phyloP scores from a whole-genome alignment of 805 yeast genomes.

The Candida glaebosa region DNA sequence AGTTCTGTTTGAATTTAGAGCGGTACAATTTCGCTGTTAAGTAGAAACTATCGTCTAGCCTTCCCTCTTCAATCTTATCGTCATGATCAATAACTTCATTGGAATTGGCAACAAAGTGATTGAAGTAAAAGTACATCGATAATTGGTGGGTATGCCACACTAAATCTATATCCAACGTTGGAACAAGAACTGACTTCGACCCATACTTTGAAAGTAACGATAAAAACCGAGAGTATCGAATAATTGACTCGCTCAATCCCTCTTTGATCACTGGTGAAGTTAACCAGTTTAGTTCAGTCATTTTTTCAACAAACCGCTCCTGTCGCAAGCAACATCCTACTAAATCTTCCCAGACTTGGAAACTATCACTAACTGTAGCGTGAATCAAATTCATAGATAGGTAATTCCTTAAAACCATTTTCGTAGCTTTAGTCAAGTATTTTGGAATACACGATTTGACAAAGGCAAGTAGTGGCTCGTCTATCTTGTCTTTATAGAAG shows the following conservation, averaged over 20 bases:
- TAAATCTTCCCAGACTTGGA: slow-evolving; percentile 8
- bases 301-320: slow-evolving; percentile 10
- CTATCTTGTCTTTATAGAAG: slow-evolving; percentile 10
- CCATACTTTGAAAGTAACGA: not conserved
- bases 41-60: slow-evolving; percentile 14
- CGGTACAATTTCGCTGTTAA: slow-evolving; percentile 15
- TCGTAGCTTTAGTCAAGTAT: slow-evolving; percentile 2
- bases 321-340: slow-evolving; percentile 11
- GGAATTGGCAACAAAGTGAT: not conserved
- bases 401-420: slow-evolving; percentile 6
- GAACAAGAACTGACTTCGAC: slow-evolving; percentile 7
- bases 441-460: not conserved
- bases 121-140: slow-evolving; percentile 4
- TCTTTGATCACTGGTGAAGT: slow-evolving; percentile 5
- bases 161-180: slow-evolving; percentile 11
- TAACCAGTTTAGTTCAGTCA: slow-evolving; percentile 10
- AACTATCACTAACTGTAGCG: slow-evolving; percentile 4
- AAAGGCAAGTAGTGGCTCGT: not conserved
- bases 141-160: slow-evolving; percentile 12
- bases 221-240: slow-evolving; percentile 6
- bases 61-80: slow-evolving; percentile 20
- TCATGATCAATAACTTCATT: slow-evolving; percentile 18
- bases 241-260: slow-evolving; percentile 4
- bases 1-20: slow-evolving; percentile 12
- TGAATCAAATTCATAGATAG: slow-evolving; percentile 9